phyloP scores from a whole-genome alignment of 139 green algal species.

The Haematococcus lacustris region DNA sequence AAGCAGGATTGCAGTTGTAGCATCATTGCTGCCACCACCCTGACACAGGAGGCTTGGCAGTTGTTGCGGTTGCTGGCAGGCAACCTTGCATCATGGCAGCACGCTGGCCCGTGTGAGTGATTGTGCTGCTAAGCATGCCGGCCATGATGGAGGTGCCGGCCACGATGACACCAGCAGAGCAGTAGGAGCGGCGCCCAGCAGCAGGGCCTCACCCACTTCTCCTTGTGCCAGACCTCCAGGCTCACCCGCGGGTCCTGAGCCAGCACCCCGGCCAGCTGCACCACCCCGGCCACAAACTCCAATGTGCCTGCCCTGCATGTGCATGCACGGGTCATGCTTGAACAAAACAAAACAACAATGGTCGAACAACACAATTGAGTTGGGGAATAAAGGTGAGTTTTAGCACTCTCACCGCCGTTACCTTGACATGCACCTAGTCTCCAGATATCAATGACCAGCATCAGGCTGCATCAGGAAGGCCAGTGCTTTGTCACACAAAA shows the following conservation, averaged over 20 bases:
- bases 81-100: no score
- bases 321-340: background rate
- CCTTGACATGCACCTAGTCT: no score
- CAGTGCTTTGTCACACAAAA: background rate
- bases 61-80: no score
- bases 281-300: slow-evolving; percentile 41
- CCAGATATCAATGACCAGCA: background rate
- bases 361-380: background rate
- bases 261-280: slow-evolving; percentile 43
- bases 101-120: no score
- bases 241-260: slow-evolving; percentile 33
- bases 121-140: no score
- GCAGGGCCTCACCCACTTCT: slow-evolving; percentile 43
- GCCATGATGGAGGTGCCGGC: no score
- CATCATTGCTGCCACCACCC: no score
- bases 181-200: no score
- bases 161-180: no score
- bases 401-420: background rate
- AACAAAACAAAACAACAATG: background rate
- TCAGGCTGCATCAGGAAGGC: background rate
- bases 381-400: background rate
- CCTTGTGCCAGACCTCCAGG: slow-evolving; percentile 53
- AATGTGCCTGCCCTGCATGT: slow-evolving; percentile 22
- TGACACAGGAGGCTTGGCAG: no score
- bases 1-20: no score